Base-by-base conservation (phyloP, 495 filamentous ascomycete genomes). In the Aspergillus indologenus region DNA sequence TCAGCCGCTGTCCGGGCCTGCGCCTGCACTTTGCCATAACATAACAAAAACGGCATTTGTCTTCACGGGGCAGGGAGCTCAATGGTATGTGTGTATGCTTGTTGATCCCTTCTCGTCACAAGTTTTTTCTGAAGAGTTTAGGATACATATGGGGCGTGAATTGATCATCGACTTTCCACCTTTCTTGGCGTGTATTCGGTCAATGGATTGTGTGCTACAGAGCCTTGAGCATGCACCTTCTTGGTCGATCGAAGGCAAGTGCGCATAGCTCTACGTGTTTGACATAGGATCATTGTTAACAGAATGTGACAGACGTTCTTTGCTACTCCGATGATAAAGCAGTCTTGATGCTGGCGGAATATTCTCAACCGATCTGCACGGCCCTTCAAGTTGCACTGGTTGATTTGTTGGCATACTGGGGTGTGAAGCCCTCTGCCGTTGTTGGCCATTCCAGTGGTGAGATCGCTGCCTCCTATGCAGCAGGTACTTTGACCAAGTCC, bases 31-130 rank as follows among this genome's bases (percentile, higher is more conserved):
- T n/a, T n/a, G n/a, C n/a, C n/a, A n/a, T n/a, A n/a, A n/a, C n/a
- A n/a, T n/a, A n/a, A n/a, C n/a, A n/a, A n/a, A n/a, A n/a, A n/a
- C n/a, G 6, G n/a, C 21, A 1, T 11, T 60, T 20, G 53, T 68
- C 5, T 73, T 73, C 50, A 67, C 68, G 2, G 70, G 70, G 2
- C 70, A 72, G 43, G 70, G 68, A 1, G 66, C 64, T 0, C 70
- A 71, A 24, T 70, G 68, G 65, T 3, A 54, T 3, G n/a, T n/a
- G n/a, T n/a, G n/a, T n/a, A n/a, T n/a, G n/a, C n/a, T n/a, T n/a
- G n/a, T n/a, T n/a, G n/a, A n/a, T n/a, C n/a, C n/a, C n/a, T n/a
- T n/a, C n/a, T n/a, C n/a, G n/a, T n/a, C n/a, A n/a, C n/a, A n/a
- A n/a, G n/a, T n/a, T n/a, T n/a, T n/a, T n/a, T n/a, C n/a, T n/a